Base-by-base conservation (phyloP, 2,329 filamentous ascomycete genomes). In the Exophiala bonariae region DNA sequence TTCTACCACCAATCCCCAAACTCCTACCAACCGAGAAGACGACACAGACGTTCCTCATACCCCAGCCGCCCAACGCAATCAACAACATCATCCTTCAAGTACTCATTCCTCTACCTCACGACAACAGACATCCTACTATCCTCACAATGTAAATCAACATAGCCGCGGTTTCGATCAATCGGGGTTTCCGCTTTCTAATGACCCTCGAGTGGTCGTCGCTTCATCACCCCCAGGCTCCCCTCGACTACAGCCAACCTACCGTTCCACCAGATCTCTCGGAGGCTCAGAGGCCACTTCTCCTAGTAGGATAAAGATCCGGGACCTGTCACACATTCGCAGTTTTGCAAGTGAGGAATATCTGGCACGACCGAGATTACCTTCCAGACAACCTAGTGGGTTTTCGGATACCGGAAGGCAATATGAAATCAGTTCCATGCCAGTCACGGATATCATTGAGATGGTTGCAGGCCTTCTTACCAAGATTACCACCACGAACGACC, bases 371-470 rank as follows among this genome's bases (percentile, higher is more conserved):
- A 78, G 70, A 32, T 62, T 67, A 36, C 68, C 69, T 31, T 67
- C 58, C 32, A 50, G 71, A 53, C 66, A 71, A 34, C 63, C 69
- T 26, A 65, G 71, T 59, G 71, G 71, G 53, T 61, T 68, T 23
- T 73, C 76, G 43, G 78, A 81, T 50, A 63, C 71, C 17, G 72
- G 74, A 2, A 77, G 79, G 45, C 80, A 84, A 64, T 99, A 96
- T 66, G 93, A 97, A 68, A 96, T 99, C 60, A 96, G 91, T 70
- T 87, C 83, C 43, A 97, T 99, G 92, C 93, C 93, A 42, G 95
- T 97, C 45, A 83, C 86, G 56, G 92, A 99, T 64, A 89, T 99
- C 59, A 99, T 99, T 64, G 92, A 97, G 69, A 97, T 99, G 93
- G 93, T 99, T 3, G 93, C 93, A 3, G 93, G 91, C 5, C 79